These are phyloP conservation scores for Edaphochlamys debaryana DNA, from an alignment of 139 green algal genomes.

Conservation along the genomic window DNA sequence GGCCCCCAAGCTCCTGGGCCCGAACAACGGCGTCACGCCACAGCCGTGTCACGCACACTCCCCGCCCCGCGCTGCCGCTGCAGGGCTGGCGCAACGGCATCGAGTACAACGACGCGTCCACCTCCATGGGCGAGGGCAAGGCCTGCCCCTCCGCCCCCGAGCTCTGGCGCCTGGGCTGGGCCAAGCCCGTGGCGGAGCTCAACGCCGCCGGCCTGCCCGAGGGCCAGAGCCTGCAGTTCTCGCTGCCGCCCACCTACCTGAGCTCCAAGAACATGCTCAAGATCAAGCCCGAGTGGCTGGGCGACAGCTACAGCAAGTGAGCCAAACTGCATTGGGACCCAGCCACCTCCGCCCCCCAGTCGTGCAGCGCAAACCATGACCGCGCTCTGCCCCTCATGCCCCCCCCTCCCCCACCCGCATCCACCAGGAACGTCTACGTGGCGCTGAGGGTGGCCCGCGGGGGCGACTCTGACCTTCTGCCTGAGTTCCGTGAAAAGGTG, in stretches of 20 bases:
- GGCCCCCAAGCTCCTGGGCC: too few relatives aligned
- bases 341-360: too few relatives aligned
- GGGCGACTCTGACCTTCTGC: not conserved
- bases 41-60: too few relatives aligned
- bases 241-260: slow-evolving; percentile 1
- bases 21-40: not conserved
- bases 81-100: not conserved
- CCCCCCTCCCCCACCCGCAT: too few relatives aligned
- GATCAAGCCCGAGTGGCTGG: slow-evolving; percentile 10
- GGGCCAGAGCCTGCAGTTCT: not conserved
- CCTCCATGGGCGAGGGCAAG: slow-evolving; percentile 6
- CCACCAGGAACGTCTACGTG: slow-evolving; percentile 15
- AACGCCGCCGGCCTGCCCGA: not conserved
- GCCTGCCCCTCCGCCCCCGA: slow-evolving; percentile 15
- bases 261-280: not conserved
- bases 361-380: not conserved
- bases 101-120: slow-evolving; percentile 10
- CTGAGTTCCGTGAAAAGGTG: not conserved
- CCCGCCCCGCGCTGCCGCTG: too few relatives aligned
- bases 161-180: slow-evolving; percentile 35
- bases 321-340: too few relatives aligned
- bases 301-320: slow-evolving; percentile 1
- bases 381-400: too few relatives aligned
- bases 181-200: not conserved
- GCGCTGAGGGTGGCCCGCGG: not conserved